These are phyloP conservation scores for Xylariaceae sp. DNA, from an alignment of 2,329 filamentous ascomycete species.

Conservation along the genomic window DNA sequence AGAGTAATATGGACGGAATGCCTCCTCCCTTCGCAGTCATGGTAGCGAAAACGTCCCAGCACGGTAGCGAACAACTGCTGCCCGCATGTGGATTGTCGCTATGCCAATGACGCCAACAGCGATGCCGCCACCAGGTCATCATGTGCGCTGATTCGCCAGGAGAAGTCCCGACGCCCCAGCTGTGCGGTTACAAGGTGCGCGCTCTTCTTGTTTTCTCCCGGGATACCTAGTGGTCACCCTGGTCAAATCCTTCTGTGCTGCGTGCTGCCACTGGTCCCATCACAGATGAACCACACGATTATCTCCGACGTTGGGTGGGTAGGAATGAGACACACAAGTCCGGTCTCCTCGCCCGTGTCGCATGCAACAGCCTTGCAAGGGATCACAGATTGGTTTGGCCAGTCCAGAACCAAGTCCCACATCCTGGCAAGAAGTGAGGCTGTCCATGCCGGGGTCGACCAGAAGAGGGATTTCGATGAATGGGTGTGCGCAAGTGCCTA, in stretches of 20 bases:
- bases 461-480: background rate
- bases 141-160: slow-evolving; percentile 16
- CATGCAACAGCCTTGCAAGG: slow-evolving; percentile 35
- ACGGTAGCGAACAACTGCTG: slow-evolving; percentile 1
- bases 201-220: background rate
- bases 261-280: slow-evolving; percentile 14
- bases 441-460: slow-evolving; percentile 27
- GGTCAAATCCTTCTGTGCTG: background rate
- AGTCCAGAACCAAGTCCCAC: slow-evolving; percentile 17
- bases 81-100: slow-evolving; percentile 2
- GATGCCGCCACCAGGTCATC: slow-evolving; percentile 7
- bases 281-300: slow-evolving; percentile 25
- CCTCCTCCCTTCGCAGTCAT: background rate
- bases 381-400: slow-evolving; percentile 28
- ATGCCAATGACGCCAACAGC: slow-evolving; percentile 17
- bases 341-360: slow-evolving; percentile 26
- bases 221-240: background rate
- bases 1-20: slow-evolving; percentile 1
- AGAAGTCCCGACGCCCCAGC: slow-evolving; percentile 26
- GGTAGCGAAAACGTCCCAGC: background rate
- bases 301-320: slow-evolving; percentile 31
- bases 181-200: slow-evolving; percentile 20
- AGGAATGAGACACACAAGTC: slow-evolving; percentile 27
- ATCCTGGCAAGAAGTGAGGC: slow-evolving; percentile 34
- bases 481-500: background rate